These are phyloP conservation scores for Geotrichum aggregatum DNA, from an alignment of 1,139 yeast species.

Conservation along the genomic window DNA sequence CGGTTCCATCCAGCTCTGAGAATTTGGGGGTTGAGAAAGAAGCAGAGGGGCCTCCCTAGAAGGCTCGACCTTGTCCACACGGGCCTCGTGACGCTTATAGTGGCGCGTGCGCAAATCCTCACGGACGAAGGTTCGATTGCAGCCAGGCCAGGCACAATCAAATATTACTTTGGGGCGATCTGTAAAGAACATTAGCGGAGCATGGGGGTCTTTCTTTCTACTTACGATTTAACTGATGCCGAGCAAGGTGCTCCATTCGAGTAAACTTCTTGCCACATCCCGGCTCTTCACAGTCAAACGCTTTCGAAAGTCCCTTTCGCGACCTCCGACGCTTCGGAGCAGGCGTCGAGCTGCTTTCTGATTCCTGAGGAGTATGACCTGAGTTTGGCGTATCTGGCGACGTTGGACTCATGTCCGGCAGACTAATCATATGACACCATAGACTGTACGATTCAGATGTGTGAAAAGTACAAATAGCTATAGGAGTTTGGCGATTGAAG, in stretches of 20 bases:
- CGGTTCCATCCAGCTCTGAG: neutral
- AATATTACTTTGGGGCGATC: slow-evolving; percentile 18
- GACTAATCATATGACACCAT: neutral
- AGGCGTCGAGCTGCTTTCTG: neutral
- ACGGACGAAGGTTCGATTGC: slow-evolving; percentile 17
- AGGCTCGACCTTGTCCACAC: neutral
- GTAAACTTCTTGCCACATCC: slow-evolving; percentile 61
- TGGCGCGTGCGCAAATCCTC: slow-evolving; percentile 16
- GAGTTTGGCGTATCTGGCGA: neutral
- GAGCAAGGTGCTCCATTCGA: slow-evolving; percentile 44
- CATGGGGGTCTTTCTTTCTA: slow-evolving; percentile 12
- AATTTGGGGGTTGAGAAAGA: neutral
- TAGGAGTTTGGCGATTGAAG: too few relatives aligned
- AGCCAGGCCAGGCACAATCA: slow-evolving; percentile 13
- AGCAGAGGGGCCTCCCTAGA: neutral
- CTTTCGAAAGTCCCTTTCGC: slow-evolving; percentile 37
- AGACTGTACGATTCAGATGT: too few relatives aligned
- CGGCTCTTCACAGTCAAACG: slow-evolving; percentile 46
- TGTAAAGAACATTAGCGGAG: neutral
- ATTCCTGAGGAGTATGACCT: neutral
- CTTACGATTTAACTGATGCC: slow-evolving; percentile 42
- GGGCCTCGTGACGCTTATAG: slow-evolving; percentile 10
- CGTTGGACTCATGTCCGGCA: neutral
- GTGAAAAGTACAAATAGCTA: too few relatives aligned
- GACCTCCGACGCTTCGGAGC: slow-evolving; percentile 25